Percentiles rank a stretch among this genome's conserved stretches.
phyloP scores from a whole-genome alignment of 169 alveolate genomes.

The Theileria annulata region DNA sequence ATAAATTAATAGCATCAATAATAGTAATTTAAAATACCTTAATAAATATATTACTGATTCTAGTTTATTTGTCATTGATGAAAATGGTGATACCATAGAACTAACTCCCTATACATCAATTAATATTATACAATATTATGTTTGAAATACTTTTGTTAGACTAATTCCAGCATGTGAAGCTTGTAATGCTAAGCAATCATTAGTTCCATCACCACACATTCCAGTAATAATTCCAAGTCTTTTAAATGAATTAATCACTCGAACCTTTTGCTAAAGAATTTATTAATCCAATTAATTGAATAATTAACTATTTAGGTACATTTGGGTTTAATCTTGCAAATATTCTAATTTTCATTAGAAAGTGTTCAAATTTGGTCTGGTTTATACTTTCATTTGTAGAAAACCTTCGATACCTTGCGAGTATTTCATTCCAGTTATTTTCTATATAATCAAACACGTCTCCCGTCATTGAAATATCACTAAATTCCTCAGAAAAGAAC shows the following conservation, averaged over 20 bases:
- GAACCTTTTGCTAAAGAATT: slow-evolving; percentile 70
- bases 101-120: slow-evolving; percentile 74
- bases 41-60: slow-evolving; percentile 81
- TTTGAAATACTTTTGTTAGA: slow-evolving; percentile 75
- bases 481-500: slow-evolving; percentile 39
- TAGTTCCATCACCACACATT: slow-evolving; percentile 94
- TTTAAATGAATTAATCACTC: slow-evolving; percentile 81
- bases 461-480: slow-evolving; percentile 56
- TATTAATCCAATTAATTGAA: background rate
- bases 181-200: slow-evolving; percentile 92
- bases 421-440: slow-evolving; percentile 57
- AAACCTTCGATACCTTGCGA: slow-evolving; percentile 34
- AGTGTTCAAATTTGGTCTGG: slow-evolving; percentile 55
- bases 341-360: slow-evolving; percentile 47
- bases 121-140: background rate
- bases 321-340: slow-evolving; percentile 65
- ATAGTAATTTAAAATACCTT: slow-evolving; percentile 41
- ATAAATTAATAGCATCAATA: too few relatives aligned
- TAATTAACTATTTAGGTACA: background rate
- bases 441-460: slow-evolving; percentile 62
- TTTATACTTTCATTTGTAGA: slow-evolving; percentile 44
- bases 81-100: slow-evolving; percentile 89
- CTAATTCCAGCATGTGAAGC: slow-evolving; percentile 91
- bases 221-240: slow-evolving; percentile 83
- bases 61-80: slow-evolving; percentile 80